These are phyloP conservation scores for Blastomyces gilchristii DNA, from an alignment of 2,329 filamentous ascomycete genomes.

Conservation along the genomic window DNA sequence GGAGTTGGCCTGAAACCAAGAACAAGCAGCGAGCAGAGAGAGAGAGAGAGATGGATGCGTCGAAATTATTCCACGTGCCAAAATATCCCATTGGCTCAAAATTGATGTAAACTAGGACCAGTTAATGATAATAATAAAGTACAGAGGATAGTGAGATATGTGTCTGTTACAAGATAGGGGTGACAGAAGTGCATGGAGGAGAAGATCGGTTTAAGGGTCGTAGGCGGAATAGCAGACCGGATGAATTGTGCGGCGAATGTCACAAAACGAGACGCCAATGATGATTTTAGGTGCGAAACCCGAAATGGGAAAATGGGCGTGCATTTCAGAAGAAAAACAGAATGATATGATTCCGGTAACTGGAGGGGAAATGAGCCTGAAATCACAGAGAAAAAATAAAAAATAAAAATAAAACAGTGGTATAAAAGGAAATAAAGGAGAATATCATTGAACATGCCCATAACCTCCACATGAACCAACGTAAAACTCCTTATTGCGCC, in stretches of 20 bases:
- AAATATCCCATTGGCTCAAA: neutral
- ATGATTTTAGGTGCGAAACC: neutral
- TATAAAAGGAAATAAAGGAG: neutral
- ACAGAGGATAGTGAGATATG: neutral
- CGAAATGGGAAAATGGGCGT: neutral
- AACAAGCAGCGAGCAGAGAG: neutral
- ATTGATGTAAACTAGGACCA: neutral
- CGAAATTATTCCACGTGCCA: neutral
- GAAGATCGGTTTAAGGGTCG: neutral
- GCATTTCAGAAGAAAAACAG: neutral
- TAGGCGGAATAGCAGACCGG: neutral
- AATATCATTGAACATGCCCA: neutral
- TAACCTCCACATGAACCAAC: neutral
- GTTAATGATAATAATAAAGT: neutral
- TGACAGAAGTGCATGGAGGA: neutral
- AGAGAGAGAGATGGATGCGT: neutral
- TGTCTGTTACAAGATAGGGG: neutral
- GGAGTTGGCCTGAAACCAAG: neutral
- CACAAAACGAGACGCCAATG: neutral
- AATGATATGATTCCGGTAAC: neutral
- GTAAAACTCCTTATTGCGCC: conserved; percentile 2
- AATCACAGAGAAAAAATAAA: neutral
- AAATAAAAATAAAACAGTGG: neutral
- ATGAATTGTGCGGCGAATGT: neutral
- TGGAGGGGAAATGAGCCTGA: neutral